These are phyloP conservation scores for Saussurea involucrata DNA, from an alignment of 129 eudicot species.

Conservation along the genomic window DNA sequence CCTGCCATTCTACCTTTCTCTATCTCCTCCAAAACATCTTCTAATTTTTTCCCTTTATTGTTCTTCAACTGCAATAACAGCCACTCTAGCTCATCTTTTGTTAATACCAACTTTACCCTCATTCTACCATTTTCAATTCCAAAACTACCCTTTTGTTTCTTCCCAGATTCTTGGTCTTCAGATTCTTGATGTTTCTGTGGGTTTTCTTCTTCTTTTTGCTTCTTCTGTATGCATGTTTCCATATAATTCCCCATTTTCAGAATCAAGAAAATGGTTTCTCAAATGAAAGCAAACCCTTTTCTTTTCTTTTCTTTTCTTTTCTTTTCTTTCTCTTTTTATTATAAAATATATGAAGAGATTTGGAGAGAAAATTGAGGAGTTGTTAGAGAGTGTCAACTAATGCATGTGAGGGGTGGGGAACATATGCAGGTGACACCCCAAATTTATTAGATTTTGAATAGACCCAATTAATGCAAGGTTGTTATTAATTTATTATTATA, in stretches of 20 bases:
- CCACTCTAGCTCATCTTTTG: slow-evolving; percentile 79
- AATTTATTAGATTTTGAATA: slow-evolving; percentile 23
- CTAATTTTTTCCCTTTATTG: slow-evolving; percentile 41
- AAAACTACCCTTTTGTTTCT: slow-evolving; percentile 14
- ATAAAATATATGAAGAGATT: slow-evolving; percentile 13
- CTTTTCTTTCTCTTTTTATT: background rate
- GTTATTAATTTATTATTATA: background rate
- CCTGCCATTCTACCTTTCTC: slow-evolving; percentile 44
- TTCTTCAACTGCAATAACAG: slow-evolving; percentile 47
- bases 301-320: background rate
- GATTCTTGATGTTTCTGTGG: slow-evolving; percentile 9
- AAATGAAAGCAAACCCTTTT: slow-evolving; percentile 4
- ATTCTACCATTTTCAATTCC: slow-evolving; percentile 29
- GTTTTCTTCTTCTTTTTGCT: slow-evolving; percentile 18
- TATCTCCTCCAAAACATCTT: slow-evolving; percentile 68
- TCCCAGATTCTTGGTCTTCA: background rate
- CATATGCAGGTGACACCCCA: slow-evolving; percentile 36
- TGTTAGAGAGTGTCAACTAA: slow-evolving; percentile 42
- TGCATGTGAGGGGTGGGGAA: slow-evolving; percentile 55
- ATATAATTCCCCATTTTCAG: slow-evolving; percentile 68
- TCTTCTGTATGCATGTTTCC: slow-evolving; percentile 37
- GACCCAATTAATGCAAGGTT: slow-evolving; percentile 16
- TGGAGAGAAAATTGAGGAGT: slow-evolving; percentile 30
- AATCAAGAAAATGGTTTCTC: slow-evolving; percentile 23
- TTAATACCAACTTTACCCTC: slow-evolving; percentile 67